A percentile compares a stretch with the other conserved stretches of the same genome.
These are phyloP conservation scores for Colletotrichum sidae DNA, from an alignment of 2,329 filamentous ascomycete species.

Conservation along the genomic window DNA sequence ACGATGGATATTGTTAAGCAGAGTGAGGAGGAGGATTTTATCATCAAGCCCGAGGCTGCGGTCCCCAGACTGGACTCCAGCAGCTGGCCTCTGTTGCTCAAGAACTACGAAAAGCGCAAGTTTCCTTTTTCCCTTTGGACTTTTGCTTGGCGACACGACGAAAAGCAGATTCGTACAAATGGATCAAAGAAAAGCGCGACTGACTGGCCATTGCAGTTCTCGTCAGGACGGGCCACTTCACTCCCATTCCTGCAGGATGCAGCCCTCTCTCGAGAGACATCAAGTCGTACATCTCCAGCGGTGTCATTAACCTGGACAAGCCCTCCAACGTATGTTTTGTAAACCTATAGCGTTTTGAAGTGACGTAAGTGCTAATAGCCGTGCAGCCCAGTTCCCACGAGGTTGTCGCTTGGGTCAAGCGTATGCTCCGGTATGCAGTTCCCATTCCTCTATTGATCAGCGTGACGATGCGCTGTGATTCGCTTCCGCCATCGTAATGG, in stretches of 20 bases:
- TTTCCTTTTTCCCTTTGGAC: conserved; percentile 40
- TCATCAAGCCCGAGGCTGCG: conserved; percentile 91
- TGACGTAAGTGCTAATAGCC: conserved; percentile 8
- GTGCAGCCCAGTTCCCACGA: conserved; percentile 75
- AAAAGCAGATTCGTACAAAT: conserved; percentile 1
- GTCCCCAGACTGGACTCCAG: conserved; percentile 85
- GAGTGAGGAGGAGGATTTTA: conserved; percentile 75
- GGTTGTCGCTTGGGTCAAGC: conserved; percentile 99
- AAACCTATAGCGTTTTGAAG: neutral
- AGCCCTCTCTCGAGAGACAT: conserved; percentile 92
- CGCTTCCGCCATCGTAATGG: neutral
- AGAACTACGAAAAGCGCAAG: conserved; percentile 94
- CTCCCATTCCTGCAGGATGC: conserved; percentile 93
- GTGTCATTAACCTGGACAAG: conserved; percentile 98
- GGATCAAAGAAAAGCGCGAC: conserved; percentile 40
- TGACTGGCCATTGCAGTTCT: conserved; percentile 70
- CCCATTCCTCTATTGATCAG: conserved; percentile 3
- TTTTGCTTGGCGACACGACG: neutral
- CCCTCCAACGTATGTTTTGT: conserved; percentile 37
- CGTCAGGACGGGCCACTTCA: conserved; percentile 95
- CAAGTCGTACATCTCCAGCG: conserved; percentile 96
- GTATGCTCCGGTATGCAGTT: conserved; percentile 81
- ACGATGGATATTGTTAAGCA: conserved; percentile 61
- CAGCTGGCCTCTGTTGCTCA: conserved; percentile 92
- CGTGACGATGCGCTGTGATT: conserved; percentile 7